Evolutionary conservation across 192 early-diverging fungal genomes (phyloP).

Genomic region (Coemansia sp.): DNA sequence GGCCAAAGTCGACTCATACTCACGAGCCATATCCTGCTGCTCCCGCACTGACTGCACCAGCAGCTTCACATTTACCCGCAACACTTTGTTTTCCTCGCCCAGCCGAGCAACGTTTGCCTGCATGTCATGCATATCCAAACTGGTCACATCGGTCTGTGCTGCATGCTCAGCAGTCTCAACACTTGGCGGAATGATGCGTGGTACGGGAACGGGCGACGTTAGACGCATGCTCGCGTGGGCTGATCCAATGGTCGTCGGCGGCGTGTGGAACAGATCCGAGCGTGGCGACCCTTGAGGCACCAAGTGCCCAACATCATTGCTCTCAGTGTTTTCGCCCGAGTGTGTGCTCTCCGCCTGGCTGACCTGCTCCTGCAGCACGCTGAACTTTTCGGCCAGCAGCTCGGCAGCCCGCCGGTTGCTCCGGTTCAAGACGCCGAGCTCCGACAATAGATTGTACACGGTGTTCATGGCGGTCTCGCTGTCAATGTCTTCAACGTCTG

Average conservation of each 20-base stretch:
- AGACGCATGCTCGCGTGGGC: constrained; percentile 11
- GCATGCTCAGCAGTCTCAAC: background rate
- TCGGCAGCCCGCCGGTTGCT: constrained; percentile 46
- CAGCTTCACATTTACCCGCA: constrained; percentile 20
- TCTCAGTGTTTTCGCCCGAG: background rate
- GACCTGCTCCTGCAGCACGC: constrained; percentile 33
- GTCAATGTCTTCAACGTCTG: constrained; percentile 47
- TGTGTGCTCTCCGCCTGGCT: constrained; percentile 15
- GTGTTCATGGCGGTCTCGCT: constrained; percentile 49
- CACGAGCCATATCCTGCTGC: constrained; percentile 43
- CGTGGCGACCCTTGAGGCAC: constrained; percentile 3
- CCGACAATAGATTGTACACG: constrained; percentile 46
- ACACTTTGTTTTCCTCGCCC: constrained; percentile 27
- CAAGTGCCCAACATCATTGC: background rate
- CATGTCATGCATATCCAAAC: constrained; percentile 9
- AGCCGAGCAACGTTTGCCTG: background rate
- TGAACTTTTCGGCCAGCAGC: constrained; percentile 37
- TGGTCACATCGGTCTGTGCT: constrained; percentile 8
- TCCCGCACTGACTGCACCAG: constrained; percentile 35
- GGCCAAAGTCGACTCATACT: constrained; percentile 43
- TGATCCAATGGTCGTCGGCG: constrained; percentile 11
- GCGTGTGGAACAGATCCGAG: constrained; percentile 32
- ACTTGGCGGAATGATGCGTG: background rate
- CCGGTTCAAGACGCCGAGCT: constrained; percentile 49
- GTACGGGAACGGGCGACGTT: background rate